Evolutionary conservation across 139 green algal species (phyloP).

Genomic region (Gonium pectorale): DNA sequence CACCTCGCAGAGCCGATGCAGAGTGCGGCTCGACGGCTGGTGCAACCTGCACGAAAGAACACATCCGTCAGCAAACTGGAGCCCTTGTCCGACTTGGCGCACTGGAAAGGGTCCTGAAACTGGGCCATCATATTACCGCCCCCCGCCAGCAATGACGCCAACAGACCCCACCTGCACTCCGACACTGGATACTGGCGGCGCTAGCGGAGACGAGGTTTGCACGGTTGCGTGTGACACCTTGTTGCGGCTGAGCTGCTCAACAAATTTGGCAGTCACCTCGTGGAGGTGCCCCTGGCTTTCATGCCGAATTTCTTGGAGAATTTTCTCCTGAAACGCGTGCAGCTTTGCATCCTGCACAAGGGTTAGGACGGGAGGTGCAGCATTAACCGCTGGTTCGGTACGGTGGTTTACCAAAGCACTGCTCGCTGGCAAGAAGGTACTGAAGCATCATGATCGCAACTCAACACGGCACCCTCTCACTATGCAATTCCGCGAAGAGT

Average conservation of each 20-base stretch:
- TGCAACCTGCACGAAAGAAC: not conserved
- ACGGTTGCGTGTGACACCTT: conserved; percentile 46
- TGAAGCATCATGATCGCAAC: no score
- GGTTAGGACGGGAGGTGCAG: no score
- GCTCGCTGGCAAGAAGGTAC: no score
- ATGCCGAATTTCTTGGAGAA: conserved; percentile 45
- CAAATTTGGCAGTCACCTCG: conserved; percentile 50
- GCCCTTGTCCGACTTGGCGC: no score
- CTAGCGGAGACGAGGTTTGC: conserved; percentile 27
- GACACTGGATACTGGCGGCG: not conserved
- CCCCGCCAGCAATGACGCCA: no score
- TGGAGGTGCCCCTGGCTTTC: conserved; percentile 46
- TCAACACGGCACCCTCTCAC: no score
- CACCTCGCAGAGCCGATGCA: not conserved
- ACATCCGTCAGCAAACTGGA: not conserved
- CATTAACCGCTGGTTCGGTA: no score
- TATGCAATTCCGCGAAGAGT: no score
- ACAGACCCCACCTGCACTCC: conserved; percentile 40
- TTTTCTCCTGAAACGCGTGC: not conserved
- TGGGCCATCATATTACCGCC: no score
- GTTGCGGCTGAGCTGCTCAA: conserved; percentile 50
- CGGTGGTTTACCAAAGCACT: no score
- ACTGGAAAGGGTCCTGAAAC: no score
- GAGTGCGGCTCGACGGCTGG: not conserved
- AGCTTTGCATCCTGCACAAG: conserved; percentile 43